Base-by-base conservation (phyloP, 495 filamentous ascomycete genomes). In the Penicillium lagena region DNA sequence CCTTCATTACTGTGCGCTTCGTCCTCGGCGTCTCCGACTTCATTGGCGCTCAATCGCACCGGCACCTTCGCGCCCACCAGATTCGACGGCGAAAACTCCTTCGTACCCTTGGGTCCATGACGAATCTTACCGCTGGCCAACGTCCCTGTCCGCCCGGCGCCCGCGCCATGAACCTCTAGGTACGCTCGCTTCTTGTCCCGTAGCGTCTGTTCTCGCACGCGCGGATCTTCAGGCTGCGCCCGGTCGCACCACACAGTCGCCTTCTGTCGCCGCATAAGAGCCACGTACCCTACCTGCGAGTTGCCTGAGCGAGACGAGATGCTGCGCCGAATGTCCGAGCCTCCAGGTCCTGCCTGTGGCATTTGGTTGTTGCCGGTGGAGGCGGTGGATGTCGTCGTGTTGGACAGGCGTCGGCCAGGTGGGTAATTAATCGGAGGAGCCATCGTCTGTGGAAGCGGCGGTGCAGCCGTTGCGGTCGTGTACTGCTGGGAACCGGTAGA, bases 171-270 rank as follows among this genome's bases (percentile, higher is more conserved):
- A 17, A 97, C 80, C 66, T 97, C 91, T 47, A 82, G 79, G 36
- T 82, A 81, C 2, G 94, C 94, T 39, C 89, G 71, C 66, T 83
- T 77, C 68, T 91, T 95, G 40, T 90, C 94, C 2, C 80, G 80
- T 45, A 84, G 76, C 55, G 94, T 87, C 54, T 86, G 80, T 17
- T 87, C 89, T 7, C 84, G 63, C 43, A 95, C 60, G 15, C 89
- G 76, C 9, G 94, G 87, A 66, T 99, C 94, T 65, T 97, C 89
- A 40, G 85, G 79, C 55, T 99, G 93, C 11, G 90, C 79, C 42
- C 90, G 89, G 52, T 97, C 94, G 65, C 91, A 96, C 93, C 93
- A 99, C 7, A 99, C 93, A 0, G 93, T 99, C 28, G 89, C 93
- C 59, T 97, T 99, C 59, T 99, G 93, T 54, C 88, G 88, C 38